Conservation (phyloP, 306 rosid species). For the Vicia villosa region DNA sequence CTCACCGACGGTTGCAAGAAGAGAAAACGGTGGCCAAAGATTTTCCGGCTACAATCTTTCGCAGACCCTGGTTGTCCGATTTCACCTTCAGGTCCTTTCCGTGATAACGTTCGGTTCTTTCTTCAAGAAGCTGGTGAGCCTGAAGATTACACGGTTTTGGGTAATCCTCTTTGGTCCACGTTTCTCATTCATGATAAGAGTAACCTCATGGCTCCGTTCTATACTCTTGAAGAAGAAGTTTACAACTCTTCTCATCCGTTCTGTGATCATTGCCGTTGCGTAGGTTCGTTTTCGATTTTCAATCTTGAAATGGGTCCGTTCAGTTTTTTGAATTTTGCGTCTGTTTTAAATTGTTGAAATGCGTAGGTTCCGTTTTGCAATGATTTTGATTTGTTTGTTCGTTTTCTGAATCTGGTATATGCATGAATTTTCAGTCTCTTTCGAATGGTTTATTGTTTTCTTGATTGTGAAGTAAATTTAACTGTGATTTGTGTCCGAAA, state of each 20-base stretch:
- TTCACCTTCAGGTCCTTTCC: conserved; percentile 53
- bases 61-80: conserved; percentile 63
- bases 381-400: too few relatives aligned
- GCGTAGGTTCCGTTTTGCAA: too few relatives aligned
- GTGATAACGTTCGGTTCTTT: conserved; percentile 65
- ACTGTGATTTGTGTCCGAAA: conserved; percentile 13
- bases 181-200: conserved; percentile 66
- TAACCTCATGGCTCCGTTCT: conserved; percentile 66
- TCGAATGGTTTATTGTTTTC: neutral
- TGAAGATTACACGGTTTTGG: conserved; percentile 55
- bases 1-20: conserved; percentile 63
- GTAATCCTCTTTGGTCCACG: conserved; percentile 71
- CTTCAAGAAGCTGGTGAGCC: conserved; percentile 69
- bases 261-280: conserved; percentile 79
- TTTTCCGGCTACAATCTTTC: conserved; percentile 60
- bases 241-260: conserved; percentile 54
- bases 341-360: neutral
- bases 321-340: neutral
- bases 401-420: conserved; percentile 7
- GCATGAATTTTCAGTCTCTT: conserved; percentile 8
- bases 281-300: conserved; percentile 42
- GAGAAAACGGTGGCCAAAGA: conserved; percentile 66
- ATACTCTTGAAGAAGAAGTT: conserved; percentile 71
- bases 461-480: neutral
- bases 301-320: conserved; percentile 29